A percentile compares a stretch with the other conserved stretches of the same genome.
Conservation (phyloP, 257 asterid genomes). For the Solanum megistacrolobum region DNA sequence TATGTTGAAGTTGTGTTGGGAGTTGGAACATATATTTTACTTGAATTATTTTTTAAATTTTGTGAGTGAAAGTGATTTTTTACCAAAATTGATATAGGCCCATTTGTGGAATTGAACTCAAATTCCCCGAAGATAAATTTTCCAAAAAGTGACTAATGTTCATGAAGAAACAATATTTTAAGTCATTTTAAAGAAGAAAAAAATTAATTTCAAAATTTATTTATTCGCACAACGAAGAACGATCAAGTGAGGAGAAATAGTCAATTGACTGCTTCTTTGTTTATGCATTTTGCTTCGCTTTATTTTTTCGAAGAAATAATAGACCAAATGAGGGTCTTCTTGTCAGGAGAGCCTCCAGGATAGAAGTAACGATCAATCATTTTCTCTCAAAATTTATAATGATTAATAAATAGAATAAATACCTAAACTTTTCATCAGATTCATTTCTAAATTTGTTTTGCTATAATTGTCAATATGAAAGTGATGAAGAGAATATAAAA, state of each 20-base stretch:
- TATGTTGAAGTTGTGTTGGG: too few species aligned
- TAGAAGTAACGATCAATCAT: not conserved
- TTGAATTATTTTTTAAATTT: not conserved
- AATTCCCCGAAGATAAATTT: too few species aligned
- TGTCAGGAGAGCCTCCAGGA: not conserved
- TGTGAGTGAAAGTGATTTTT: not conserved
- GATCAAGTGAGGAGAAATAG: not conserved
- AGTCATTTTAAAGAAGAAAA: too few species aligned
- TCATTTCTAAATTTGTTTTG: not conserved
- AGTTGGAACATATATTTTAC: not conserved
- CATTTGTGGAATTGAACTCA: too few species aligned
- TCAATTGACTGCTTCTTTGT: not conserved
- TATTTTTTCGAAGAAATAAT: too few species aligned
- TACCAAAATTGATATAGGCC: not conserved
- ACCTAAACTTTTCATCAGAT: not conserved
- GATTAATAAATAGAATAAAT: too few species aligned
- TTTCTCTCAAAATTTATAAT: not conserved
- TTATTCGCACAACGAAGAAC: not conserved
- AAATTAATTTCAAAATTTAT: not conserved
- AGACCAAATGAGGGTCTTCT: not conserved
- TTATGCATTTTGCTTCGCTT: not conserved
- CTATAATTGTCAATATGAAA: not conserved
- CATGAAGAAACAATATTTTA: not conserved
- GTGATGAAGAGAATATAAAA: not conserved
- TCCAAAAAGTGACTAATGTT: not conserved